Evolutionary conservation across 805 yeast genomes (phyloP), one percentile per base, ranked within the genome.

Genomic region (Barnettozyma siamensis): DNA sequence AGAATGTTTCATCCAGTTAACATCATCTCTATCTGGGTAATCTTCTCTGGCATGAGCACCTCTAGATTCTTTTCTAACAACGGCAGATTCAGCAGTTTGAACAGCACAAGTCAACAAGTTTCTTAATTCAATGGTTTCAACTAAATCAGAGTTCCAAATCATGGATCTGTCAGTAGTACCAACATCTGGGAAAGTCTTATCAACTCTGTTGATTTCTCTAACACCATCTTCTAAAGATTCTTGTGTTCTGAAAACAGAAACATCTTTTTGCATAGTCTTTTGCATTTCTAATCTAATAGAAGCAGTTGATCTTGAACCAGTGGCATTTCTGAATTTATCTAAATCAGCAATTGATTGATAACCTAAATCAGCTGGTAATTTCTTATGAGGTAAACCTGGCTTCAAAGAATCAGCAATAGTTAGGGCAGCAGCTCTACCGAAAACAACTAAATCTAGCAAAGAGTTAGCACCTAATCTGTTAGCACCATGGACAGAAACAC

Each of bases 41-140:
- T 91, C 99, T 69, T 91, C 99, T 75, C 98, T 84, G 45, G 99
- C 97, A 63, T 91, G 99, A 37, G 99, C 98, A 72, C 99, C 99
- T 75, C 99, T 87, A 30, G 97, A 88, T 72, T 91, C 99, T 60
- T 75, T 82, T 76, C 99, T 87, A 43, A 88, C 94, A 48, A 93
- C 88, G 39, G 99, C 99, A 48, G 95, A 78, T 51, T 70, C 72
- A 27, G 98, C 98, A 40, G 97, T 89, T 75, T 26, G 99, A 50
- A 83, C 80, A 47, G 98, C 98, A 75, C 97, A 88, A 38, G 98
- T 89, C 65, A 91, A 76, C 75, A 91, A 76, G 81, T 91, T 91
- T 69, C 89, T 96, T 64, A 91, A 75, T 69, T 91, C 99, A 57
- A 93, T 74, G 42, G 98, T 86, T 73, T 91, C 99, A 40, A 89